Evolutionary conservation across 2,329 filamentous ascomycete genomes (phyloP).

Genomic region (Hypoxylon sp.): DNA sequence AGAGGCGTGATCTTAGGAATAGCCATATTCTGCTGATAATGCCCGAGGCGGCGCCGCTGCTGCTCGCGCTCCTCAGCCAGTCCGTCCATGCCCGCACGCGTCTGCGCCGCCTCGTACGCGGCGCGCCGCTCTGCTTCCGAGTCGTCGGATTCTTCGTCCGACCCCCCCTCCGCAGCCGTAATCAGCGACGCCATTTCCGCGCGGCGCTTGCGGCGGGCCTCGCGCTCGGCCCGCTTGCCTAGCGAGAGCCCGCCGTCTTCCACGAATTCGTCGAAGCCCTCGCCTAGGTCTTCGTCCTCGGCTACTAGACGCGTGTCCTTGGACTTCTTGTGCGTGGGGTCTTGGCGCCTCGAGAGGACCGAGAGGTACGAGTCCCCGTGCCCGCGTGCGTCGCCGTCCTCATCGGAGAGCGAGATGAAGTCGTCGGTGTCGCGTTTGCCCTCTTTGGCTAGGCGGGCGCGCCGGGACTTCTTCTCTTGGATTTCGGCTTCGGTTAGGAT

Average conservation of each 20-base stretch:
- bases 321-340: slow-evolving; percentile 56
- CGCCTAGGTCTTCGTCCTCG: slow-evolving; percentile 92
- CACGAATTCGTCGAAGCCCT: slow-evolving; percentile 93
- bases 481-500: slow-evolving; percentile 91
- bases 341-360: slow-evolving; percentile 53
- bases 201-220: slow-evolving; percentile 75
- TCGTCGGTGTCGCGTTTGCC: slow-evolving; percentile 61
- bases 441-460: slow-evolving; percentile 80
- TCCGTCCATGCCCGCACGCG: slow-evolving; percentile 86
- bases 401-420: slow-evolving; percentile 73
- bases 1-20: slow-evolving; percentile 76
- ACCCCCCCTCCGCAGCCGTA: slow-evolving; percentile 78
- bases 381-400: slow-evolving; percentile 60
- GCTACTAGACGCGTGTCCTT: slow-evolving; percentile 80
- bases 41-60: slow-evolving; percentile 56
- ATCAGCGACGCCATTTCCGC: slow-evolving; percentile 89
- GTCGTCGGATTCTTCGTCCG: slow-evolving; percentile 72
- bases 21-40: slow-evolving; percentile 53
- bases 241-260: slow-evolving; percentile 86
- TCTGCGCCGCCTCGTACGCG: slow-evolving; percentile 90
- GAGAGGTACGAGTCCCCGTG: slow-evolving; percentile 53
- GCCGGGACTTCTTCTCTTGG: slow-evolving; percentile 88
- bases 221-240: slow-evolving; percentile 83
- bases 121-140: slow-evolving; percentile 79
- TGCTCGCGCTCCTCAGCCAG: slow-evolving; percentile 65